phyloP scores from a whole-genome alignment of 371 early-diverging fungal species.

The Gilbertella persicaria region DNA sequence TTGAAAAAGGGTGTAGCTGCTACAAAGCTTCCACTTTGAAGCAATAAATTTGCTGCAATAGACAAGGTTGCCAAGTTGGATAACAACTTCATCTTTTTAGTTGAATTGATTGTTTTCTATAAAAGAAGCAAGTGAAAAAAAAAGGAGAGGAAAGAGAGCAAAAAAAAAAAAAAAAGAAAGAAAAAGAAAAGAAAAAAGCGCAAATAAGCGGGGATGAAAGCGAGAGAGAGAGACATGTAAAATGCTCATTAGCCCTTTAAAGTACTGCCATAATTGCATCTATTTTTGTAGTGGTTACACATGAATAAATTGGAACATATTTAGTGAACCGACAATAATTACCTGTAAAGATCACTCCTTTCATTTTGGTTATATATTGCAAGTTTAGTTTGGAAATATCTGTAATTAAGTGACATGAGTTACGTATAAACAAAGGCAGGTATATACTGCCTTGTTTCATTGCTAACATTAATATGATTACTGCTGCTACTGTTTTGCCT shows the following conservation, averaged over 20 bases:
- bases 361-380: no score
- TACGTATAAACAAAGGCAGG: no score
- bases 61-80: slow-evolving; percentile 35
- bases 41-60: slow-evolving; percentile 33
- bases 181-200: not conserved
- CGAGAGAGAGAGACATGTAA: not conserved
- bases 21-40: slow-evolving; percentile 42
- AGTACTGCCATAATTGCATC: slow-evolving; percentile 21
- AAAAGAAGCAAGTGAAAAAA: slow-evolving; percentile 4
- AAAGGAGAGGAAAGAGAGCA: slow-evolving; percentile 10
- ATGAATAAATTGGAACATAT: slow-evolving; percentile 18
- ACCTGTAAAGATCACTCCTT: not conserved
- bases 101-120: not conserved
- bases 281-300: slow-evolving; percentile 28
- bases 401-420: no score
- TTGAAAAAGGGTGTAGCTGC: slow-evolving; percentile 44
- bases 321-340: slow-evolving; percentile 9
- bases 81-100: slow-evolving; percentile 35
- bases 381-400: no score
- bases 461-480: no score
- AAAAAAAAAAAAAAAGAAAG: slow-evolving; percentile 9
- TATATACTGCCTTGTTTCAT: no score
- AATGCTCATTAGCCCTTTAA: slow-evolving; percentile 5
- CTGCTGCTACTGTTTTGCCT: no score
- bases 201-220: slow-evolving; percentile 15